Evolutionary conservation across 2,329 filamentous ascomycete species (phyloP).

Genomic region (Trichoderma pleuroti): DNA sequence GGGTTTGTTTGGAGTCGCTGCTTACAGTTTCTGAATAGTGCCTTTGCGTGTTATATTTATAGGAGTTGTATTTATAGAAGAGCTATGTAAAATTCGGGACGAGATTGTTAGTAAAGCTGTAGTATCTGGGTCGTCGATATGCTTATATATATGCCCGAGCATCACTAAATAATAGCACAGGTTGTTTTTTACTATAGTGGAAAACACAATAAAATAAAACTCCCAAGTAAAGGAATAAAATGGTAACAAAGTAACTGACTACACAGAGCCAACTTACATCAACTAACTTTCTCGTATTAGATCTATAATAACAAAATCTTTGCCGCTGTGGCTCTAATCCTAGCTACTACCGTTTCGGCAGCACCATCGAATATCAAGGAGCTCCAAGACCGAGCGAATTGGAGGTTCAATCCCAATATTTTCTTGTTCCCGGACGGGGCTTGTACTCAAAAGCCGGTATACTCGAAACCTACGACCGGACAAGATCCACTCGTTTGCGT

Average conservation of each 20-base stretch:
- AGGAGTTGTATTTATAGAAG: background rate
- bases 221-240: background rate
- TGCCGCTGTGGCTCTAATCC: background rate
- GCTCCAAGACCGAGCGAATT: background rate
- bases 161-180: background rate
- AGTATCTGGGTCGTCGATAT: background rate
- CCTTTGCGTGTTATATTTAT: background rate
- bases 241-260: background rate
- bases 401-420: background rate
- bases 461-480: background rate
- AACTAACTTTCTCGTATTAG: background rate
- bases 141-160: background rate
- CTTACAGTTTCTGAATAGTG: background rate
- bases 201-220: background rate
- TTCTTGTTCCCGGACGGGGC: background rate
- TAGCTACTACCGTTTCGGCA: background rate
- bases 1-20: background rate
- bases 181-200: background rate
- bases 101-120: background rate
- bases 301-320: background rate
- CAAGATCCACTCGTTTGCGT: background rate
- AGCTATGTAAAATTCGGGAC: accelerated
- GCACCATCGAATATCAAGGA: background rate
- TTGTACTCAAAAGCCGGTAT: background rate
- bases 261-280: background rate